Evolutionary conservation across 2,329 filamentous ascomycete species (phyloP), one percentile per base, ranked within the genome.

Genomic region (Fusarium tricinctum): DNA sequence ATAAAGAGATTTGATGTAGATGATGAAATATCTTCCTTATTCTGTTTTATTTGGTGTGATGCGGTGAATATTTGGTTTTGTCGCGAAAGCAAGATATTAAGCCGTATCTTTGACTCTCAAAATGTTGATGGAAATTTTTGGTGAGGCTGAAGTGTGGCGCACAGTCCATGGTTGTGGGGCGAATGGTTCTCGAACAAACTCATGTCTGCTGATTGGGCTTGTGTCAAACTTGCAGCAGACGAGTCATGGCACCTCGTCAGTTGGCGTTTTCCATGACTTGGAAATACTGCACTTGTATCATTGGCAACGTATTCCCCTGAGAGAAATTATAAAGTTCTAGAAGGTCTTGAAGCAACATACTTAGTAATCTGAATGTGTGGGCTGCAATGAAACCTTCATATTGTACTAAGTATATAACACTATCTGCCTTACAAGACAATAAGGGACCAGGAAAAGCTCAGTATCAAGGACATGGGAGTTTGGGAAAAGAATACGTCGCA

Each of bases 101-200:
- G 45, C 50, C 7, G 39, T 32, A 38, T 38, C 35, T 61, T 33
- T 61, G 23, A 47, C 54, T 53, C 20, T 12, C 14, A 32, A 47
- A 62, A 57, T 52, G 44, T 47, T 47, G 43, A 62, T 62, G 54
- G 20, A 68, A 68, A 62, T 66, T 68, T 68, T 66, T 66, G 60
- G 66, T 48, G 66, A 68, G 66, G 65, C 65, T 63, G 39, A 48
- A 48, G 32, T 58, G 64, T 64, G 64, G 51, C 58, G 62, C 46
- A 44, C 20, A 8, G 43, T 33, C 20, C 14, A 26, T 6, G 71
- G 69, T 66, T 71, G 70, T 75, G 52, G 52, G 40, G 45, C 59
- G 17, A 19, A 2, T 30, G 9, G 14, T 32, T 51, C 23, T 46
- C 2, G 12, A 33, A 35, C n/a, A 5, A 28, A 10, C 12, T 42